Evolutionary conservation across 1,284 basidiomycete species (phyloP).

Genomic region (Lignosus rhinocerotis): DNA sequence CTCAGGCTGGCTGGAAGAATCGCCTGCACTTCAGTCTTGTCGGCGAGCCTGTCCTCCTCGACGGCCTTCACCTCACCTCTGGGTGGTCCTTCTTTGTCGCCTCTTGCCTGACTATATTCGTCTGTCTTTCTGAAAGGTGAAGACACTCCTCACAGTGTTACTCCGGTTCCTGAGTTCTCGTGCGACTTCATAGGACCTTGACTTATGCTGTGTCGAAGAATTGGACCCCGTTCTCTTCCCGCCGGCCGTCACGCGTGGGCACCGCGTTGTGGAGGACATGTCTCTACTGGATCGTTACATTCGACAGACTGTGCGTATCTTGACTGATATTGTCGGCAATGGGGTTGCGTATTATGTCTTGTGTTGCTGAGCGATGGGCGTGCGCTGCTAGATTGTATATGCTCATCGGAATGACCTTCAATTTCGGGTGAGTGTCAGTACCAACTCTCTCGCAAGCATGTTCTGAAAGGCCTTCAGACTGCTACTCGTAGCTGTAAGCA

Average conservation of each 20-base stretch:
- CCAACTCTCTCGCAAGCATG: background rate
- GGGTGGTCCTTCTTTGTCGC: conserved; percentile 45
- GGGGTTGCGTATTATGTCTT: background rate
- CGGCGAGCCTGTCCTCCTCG: conserved; percentile 59
- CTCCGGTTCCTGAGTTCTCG: background rate
- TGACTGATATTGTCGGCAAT: background rate
- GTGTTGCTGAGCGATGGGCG: conserved; percentile 6
- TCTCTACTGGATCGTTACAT: conserved; percentile 56
- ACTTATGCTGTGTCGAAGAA: conserved; percentile 49
- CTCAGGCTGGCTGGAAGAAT: conserved; percentile 44
- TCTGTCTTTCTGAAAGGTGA: conserved; percentile 65
- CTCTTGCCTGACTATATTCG: conserved; percentile 42
- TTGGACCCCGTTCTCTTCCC: conserved; percentile 41
- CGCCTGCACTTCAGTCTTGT: conserved; percentile 56
- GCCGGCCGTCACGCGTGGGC: conserved; percentile 42
- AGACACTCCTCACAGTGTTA: background rate
- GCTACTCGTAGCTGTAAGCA: conserved; percentile 54
- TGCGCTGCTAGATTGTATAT: conserved; percentile 55
- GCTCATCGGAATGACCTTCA: conserved; percentile 70
- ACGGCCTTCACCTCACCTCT: conserved; percentile 50
- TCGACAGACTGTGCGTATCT: conserved; percentile 59
- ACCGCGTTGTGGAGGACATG: conserved; percentile 53
- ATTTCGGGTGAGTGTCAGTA: conserved; percentile 53
- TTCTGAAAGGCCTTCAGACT: conserved; percentile 38
- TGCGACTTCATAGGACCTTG: conserved; percentile 42